Conservation (phyloP, 352 stramenopile genomes). For the Pythium sp. region DNA sequence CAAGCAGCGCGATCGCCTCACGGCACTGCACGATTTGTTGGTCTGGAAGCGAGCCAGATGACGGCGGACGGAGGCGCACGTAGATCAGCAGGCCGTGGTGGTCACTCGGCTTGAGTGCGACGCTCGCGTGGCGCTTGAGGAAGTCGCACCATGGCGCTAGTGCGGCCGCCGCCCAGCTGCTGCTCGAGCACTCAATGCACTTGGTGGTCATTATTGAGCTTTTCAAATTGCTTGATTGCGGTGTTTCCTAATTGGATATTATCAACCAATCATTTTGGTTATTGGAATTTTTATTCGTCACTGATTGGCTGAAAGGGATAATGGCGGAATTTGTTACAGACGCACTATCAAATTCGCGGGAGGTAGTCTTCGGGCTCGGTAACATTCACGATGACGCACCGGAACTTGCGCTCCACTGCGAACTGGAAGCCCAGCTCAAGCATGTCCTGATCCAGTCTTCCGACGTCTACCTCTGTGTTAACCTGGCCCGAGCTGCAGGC, state of each 20-base stretch:
- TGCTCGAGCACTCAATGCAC: not conserved
- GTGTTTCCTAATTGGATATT: not conserved
- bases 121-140: constrained; percentile 5
- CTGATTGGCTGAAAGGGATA: not conserved
- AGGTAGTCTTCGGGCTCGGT: not conserved
- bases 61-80: not conserved
- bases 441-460: not conserved
- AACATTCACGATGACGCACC: not conserved
- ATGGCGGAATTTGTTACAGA: no score
- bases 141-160: constrained; percentile 15
- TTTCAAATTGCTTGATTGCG: no score
- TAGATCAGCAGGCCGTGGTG: constrained; percentile 4
- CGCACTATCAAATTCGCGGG: not conserved
- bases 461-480: not conserved
- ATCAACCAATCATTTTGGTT: not conserved
- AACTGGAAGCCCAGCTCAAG: not conserved
- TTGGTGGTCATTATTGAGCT: not conserved
- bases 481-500: no score
- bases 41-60: not conserved
- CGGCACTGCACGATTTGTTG: not conserved
- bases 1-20: constrained; percentile 13
- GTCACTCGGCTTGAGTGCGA: not conserved
- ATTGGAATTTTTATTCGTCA: not conserved
- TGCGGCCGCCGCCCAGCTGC: not conserved
- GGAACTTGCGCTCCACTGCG: not conserved